phyloP scores from a whole-genome alignment of 192 early-diverging fungal species.

The Martensiomyces pterosporus region DNA sequence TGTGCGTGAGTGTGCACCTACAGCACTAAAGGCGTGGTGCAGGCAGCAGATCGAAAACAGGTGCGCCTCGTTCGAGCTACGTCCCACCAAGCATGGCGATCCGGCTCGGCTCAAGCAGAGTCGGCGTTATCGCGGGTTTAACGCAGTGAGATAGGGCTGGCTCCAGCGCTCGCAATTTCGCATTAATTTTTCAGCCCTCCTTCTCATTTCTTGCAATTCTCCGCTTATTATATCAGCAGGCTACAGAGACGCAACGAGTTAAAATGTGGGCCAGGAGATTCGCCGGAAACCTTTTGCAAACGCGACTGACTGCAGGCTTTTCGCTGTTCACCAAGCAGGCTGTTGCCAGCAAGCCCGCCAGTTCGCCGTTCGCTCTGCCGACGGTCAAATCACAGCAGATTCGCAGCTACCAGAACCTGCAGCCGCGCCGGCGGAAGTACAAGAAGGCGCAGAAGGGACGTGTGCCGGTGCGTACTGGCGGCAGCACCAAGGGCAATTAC shows the following conservation, averaged over 20 bases:
- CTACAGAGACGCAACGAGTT: not conserved
- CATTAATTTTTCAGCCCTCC: not conserved
- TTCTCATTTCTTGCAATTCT: slow-evolving; percentile 4
- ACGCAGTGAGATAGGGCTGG: too few relatives aligned
- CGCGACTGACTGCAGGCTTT: slow-evolving; percentile 9
- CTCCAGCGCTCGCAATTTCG: too few relatives aligned
- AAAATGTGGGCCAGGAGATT: slow-evolving; percentile 47
- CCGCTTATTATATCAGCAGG: not conserved
- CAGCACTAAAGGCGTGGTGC: too few relatives aligned
- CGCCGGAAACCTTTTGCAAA: slow-evolving; percentile 20
- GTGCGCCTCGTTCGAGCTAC: too few relatives aligned
- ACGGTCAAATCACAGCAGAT: slow-evolving; percentile 13
- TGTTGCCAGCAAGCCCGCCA: slow-evolving; percentile 4
- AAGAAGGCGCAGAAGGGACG: slow-evolving; percentile 91
- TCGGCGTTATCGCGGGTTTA: too few relatives aligned
- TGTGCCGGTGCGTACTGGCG: slow-evolving; percentile 73
- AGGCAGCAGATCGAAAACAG: too few relatives aligned
- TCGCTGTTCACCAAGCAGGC: not conserved
- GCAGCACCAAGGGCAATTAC: slow-evolving; percentile 81
- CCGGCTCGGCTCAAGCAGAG: too few relatives aligned
- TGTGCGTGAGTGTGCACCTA: not conserved
- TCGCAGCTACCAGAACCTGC: slow-evolving; percentile 64
- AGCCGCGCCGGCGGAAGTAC: slow-evolving; percentile 74
- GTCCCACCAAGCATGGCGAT: too few relatives aligned
- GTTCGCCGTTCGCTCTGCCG: slow-evolving; percentile 1